Evolutionary conservation across 148 eudicot genomes (phyloP).

Genomic region (Fagopyrum esculentum): DNA sequence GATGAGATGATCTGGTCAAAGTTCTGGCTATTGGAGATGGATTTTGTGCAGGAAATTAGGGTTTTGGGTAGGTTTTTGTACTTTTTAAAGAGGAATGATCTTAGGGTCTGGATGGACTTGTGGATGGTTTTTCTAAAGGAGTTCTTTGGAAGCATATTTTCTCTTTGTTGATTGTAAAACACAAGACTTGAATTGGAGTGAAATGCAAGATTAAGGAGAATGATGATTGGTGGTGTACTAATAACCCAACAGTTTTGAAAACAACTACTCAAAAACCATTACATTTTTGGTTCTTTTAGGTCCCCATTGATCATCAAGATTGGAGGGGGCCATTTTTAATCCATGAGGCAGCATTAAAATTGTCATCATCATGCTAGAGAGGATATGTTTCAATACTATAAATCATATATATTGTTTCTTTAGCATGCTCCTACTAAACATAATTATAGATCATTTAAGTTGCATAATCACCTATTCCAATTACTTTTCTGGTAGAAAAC

Average conservation of each 20-base stretch:
- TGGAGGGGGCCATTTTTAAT: neutral
- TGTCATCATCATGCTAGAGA: slow-evolving; percentile 8
- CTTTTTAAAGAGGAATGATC: slow-evolving; percentile 29
- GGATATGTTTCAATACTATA: neutral
- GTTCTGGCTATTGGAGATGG: slow-evolving; percentile 25
- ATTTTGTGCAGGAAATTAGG: slow-evolving; percentile 19
- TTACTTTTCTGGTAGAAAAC: too few relatives aligned
- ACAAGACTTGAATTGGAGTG: neutral
- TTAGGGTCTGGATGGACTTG: slow-evolving; percentile 48
- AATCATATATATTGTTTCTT: neutral
- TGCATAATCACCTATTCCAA: too few relatives aligned
- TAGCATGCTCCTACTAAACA: slow-evolving; percentile 1
- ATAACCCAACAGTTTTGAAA: slow-evolving; percentile 6
- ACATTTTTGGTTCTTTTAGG: neutral
- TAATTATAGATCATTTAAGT: neutral
- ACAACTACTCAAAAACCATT: slow-evolving; percentile 2
- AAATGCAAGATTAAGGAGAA: neutral
- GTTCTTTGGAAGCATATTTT: slow-evolving; percentile 41
- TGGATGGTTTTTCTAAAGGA: slow-evolving; percentile 48
- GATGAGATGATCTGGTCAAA: slow-evolving; percentile 25
- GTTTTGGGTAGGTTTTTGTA: slow-evolving; percentile 41
- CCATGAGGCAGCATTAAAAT: neutral
- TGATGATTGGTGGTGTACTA: neutral
- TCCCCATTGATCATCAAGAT: slow-evolving; percentile 6
- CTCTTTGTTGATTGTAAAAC: neutral